Base-by-base conservation (phyloP, 176 grass and related monocot species). In the Carex parvula region DNA sequence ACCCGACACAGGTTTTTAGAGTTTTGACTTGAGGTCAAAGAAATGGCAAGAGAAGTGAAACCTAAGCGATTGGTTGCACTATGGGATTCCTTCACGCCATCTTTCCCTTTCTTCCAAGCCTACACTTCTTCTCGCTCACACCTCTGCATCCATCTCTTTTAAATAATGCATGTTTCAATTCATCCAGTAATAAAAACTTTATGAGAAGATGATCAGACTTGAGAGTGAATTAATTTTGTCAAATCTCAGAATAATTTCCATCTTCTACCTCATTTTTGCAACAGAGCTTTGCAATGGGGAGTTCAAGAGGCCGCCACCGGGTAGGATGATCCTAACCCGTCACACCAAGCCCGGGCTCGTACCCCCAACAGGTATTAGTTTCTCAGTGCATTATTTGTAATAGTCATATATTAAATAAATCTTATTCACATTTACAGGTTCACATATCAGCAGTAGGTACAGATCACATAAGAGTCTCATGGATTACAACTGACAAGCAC, bases 401-500 rank as follows among this genome's bases (percentile, higher is more conserved):
- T 57, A 37, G 21, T 7, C 18, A 55, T 20, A n/a, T n/a, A 58
- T 16, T 48, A 64, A 7, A 7, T 60, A 0, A 39, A 65, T 46
- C 39, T 16, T 54, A 21, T 30, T n/a, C 12, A 3, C 22, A 11
- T 73, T 57, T 5, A 92, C 13, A 94, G 94, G 90, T 94, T 8
- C 92, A 98, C 29, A 70, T 93, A 55, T 99, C 96, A 11, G 64
- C 70, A 7, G 89, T 90, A 29, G 91, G 88, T 4, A 71, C 17
- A 69, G 76, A 75, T 3, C 88, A 84, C 22, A 80, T 92, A 88
- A 80, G 83, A 71, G 83, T 99, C 41, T 95, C 93, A 7, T 99
- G 96, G 93, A 44, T 93, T 58, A 99, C 96, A 20, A 85, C 88
- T 54, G 87, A 90, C 89, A 93, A 85, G 87, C 91, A 73, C 39